phyloP scores from a whole-genome alignment of 495 filamentous ascomycete genomes.

The Penicillium maclennaniae region DNA sequence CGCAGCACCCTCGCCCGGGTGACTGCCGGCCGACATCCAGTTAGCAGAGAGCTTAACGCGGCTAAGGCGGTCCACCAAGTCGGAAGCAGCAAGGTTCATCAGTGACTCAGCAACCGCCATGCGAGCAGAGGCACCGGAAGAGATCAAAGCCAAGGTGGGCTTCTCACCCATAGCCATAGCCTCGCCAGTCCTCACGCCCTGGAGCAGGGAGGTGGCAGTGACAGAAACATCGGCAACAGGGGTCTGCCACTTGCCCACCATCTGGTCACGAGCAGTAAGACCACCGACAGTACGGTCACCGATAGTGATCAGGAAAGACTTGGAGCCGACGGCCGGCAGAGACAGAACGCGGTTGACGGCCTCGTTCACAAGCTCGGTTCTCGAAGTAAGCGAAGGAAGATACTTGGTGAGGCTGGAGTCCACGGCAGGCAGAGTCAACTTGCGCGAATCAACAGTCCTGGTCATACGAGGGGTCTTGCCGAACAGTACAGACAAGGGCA shows the following conservation, averaged over 20 bases:
- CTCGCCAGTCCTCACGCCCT: constrained; percentile 76
- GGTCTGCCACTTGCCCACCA: constrained; percentile 96
- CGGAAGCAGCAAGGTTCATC: constrained; percentile 86
- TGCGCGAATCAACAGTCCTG: constrained; percentile 70
- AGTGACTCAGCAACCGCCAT: constrained; percentile 96
- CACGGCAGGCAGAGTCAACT: constrained; percentile 64
- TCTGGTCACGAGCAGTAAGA: constrained; percentile 83
- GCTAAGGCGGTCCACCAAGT: constrained; percentile 70
- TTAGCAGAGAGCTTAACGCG: constrained; percentile 88
- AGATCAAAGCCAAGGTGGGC: constrained; percentile 85
- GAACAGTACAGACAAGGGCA: constrained; percentile 89
- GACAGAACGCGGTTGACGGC: constrained; percentile 77
- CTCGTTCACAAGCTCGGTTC: constrained; percentile 62
- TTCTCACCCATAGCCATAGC: constrained; percentile 98
- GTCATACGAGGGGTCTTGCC: constrained; percentile 86
- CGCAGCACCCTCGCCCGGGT: constrained; percentile 89
- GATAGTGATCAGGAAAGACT: constrained; percentile 96
- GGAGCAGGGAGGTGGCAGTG: constrained; percentile 73
- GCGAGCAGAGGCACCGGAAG: constrained; percentile 83
- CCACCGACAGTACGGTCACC: constrained; percentile 90
- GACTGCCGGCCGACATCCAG: constrained; percentile 96
- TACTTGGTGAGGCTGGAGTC: constrained; percentile 64
- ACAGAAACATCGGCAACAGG: constrained; percentile 92
- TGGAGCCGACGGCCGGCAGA: constrained; percentile 87
- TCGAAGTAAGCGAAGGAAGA: constrained; percentile 54